Evolutionary conservation across 257 asterid genomes (phyloP).

Genomic region (Nyctanthes arbortristis): DNA sequence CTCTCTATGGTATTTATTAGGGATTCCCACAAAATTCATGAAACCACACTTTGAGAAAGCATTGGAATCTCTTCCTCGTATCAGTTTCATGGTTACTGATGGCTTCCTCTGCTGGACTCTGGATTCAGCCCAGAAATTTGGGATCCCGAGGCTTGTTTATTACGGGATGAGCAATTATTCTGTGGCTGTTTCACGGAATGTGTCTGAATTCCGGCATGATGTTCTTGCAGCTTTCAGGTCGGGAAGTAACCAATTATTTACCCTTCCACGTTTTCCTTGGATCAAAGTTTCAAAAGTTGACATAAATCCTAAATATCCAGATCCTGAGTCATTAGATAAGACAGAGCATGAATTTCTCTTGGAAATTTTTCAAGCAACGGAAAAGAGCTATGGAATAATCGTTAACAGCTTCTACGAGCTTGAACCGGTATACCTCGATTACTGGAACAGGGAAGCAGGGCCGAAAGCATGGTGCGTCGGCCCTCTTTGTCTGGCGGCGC

Average conservation of each 20-base stretch:
- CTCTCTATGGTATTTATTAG: slow-evolving; percentile 30
- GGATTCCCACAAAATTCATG: slow-evolving; percentile 37
- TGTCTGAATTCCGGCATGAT: background rate
- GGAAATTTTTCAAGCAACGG: background rate
- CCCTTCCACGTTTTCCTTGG: slow-evolving; percentile 35
- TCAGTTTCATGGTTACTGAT: slow-evolving; percentile 44
- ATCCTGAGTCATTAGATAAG: slow-evolving; percentile 12
- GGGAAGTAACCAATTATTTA: slow-evolving; percentile 21
- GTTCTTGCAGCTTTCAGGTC: background rate
- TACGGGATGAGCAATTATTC: slow-evolving; percentile 29
- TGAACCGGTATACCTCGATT: slow-evolving; percentile 30
- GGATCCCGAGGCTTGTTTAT: slow-evolving; percentile 37
- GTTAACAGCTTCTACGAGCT: slow-evolving; percentile 44
- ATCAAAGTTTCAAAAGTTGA: slow-evolving; percentile 34
- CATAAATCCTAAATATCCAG: slow-evolving; percentile 13
- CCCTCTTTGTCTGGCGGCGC: slow-evolving; percentile 32
- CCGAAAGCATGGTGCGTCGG: slow-evolving; percentile 35
- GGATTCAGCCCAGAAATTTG: slow-evolving; percentile 34
- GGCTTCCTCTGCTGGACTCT: slow-evolving; percentile 50
- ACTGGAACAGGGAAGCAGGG: background rate
- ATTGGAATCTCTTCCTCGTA: slow-evolving; percentile 21
- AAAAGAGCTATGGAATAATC: slow-evolving; percentile 41
- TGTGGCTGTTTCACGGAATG: fast-evolving
- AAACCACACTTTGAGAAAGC: slow-evolving; percentile 37
- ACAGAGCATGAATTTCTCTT: background rate